A percentile compares a stretch with the other conserved stretches of the same genome.
Evolutionary conservation across 2,329 filamentous ascomycete species (phyloP).

Genomic region (Trichoderma sp.): DNA sequence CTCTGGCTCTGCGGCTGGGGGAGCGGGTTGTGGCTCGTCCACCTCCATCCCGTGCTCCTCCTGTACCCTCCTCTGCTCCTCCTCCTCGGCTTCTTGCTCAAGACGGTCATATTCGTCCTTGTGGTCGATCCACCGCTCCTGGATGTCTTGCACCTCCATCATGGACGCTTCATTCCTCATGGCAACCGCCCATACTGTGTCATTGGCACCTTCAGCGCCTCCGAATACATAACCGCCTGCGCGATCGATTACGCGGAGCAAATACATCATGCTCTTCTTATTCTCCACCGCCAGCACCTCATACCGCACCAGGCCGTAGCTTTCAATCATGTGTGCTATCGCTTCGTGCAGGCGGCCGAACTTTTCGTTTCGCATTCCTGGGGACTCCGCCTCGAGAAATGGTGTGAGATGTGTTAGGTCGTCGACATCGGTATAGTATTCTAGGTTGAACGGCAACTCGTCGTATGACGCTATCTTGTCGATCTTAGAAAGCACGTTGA

Average conservation of each 20-base stretch:
- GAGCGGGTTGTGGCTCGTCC: slow-evolving; percentile 29
- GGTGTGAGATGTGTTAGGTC: slow-evolving; percentile 84
- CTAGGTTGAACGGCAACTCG: slow-evolving; percentile 88
- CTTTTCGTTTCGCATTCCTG: slow-evolving; percentile 68
- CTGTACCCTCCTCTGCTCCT: slow-evolving; percentile 65
- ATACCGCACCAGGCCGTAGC: slow-evolving; percentile 86
- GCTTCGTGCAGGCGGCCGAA: slow-evolving; percentile 84
- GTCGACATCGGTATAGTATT: slow-evolving; percentile 97
- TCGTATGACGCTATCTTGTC: slow-evolving; percentile 88
- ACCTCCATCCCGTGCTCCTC: slow-evolving; percentile 43
- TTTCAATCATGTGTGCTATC: slow-evolving; percentile 82
- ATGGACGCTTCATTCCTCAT: slow-evolving; percentile 75
- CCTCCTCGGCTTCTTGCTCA: slow-evolving; percentile 74
- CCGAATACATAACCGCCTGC: slow-evolving; percentile 94
- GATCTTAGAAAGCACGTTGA: slow-evolving; percentile 97
- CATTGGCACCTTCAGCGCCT: slow-evolving; percentile 85
- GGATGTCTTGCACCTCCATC: slow-evolving; percentile 85
- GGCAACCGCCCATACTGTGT: slow-evolving; percentile 95
- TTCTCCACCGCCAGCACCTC: slow-evolving; percentile 96
- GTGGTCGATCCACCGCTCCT: slow-evolving; percentile 92
- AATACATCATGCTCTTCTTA: slow-evolving; percentile 93
- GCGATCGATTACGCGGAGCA: slow-evolving; percentile 85
- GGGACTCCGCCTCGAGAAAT: slow-evolving; percentile 75
- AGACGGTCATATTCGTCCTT: slow-evolving; percentile 84
- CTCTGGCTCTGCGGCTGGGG: slow-evolving; percentile 28